Evolutionary conservation across 805 yeast species (phyloP), one percentile per base, ranked within the genome.

Genomic region (Ogataea minuta): DNA sequence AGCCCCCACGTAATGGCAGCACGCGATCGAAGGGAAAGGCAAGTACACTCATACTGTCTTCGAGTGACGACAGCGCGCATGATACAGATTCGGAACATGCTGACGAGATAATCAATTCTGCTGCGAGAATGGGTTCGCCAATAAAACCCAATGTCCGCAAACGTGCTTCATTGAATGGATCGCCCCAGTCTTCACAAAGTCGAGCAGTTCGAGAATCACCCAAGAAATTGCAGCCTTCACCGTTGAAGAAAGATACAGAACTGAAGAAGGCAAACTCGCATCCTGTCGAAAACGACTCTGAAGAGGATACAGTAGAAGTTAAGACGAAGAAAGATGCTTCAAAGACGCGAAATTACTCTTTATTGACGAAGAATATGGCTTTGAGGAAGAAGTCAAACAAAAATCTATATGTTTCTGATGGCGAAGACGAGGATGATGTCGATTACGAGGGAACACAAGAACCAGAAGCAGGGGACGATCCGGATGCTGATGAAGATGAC

Each of bases 111-210:
- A 61, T 60, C 11, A 53, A 48, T 27, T 49, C 54, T 2, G 64
- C 65, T 2, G 46, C 57, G 9, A 34, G 41, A n/a, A 43, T 54
- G 36, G 64, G 64, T 1, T 54, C 61, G 7, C 64, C 63, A 1
- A 60, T 60, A 2, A 49, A 45, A 25, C 54, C 53, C 4, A 12
- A 31, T 13, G 40, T 41, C 19, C 51, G 43, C 34, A 47, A 39
- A 9, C 34, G 42, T 14, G 39, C 53, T 4, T 47, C 53, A 1
- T n/a, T 47, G 16, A 46, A 37, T 21, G 55, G 54, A 3, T 45
- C 56, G 9, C 57, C 57, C 2, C 24, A 21, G 17, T 24, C 41
- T n/a, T 38, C 45, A 14, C 40, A 39, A 17, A 9, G 28, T 6
- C 28, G 14, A n/a, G 16, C 26, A 15, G 20, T 28, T 9, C 23